Evolutionary conservation across 805 yeast species (phyloP).

Genomic region (Blastobotrys parvus): DNA sequence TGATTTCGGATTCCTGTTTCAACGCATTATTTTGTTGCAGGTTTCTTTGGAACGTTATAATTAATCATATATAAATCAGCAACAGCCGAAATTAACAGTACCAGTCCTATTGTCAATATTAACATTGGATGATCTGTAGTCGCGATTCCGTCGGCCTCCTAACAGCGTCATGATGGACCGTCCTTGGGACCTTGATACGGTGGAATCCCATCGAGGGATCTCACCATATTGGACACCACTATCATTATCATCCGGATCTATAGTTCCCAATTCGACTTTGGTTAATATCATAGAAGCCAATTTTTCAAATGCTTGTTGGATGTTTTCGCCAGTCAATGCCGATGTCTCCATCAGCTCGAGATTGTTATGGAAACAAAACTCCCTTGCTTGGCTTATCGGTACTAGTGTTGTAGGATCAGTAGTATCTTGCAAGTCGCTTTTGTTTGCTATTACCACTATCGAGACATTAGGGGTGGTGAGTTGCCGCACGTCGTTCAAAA

Average conservation of each 20-base stretch:
- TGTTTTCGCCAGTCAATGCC: slow-evolving; percentile 35
- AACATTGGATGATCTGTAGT: neutral
- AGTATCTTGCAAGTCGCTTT: slow-evolving; percentile 57
- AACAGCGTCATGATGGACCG: slow-evolving; percentile 1
- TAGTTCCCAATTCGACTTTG: slow-evolving; percentile 39
- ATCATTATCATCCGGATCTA: slow-evolving; percentile 40
- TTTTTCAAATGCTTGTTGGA: slow-evolving; percentile 34
- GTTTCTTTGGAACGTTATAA: too few relatives aligned
- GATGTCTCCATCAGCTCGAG: slow-evolving; percentile 35
- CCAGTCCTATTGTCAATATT: neutral
- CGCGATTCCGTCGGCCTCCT: neutral
- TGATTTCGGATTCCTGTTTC: too few relatives aligned
- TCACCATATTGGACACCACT: slow-evolving; percentile 48
- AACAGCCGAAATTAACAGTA: neutral
- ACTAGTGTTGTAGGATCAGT: slow-evolving; percentile 26
- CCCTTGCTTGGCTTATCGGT: slow-evolving; percentile 29
- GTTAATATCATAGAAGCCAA: slow-evolving; percentile 36
- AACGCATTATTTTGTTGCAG: too few relatives aligned
- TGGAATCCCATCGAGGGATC: slow-evolving; percentile 29
- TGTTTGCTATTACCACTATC: slow-evolving; percentile 85
- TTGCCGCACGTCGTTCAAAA: slow-evolving; percentile 83
- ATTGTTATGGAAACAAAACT: slow-evolving; percentile 27
- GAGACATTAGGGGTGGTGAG: slow-evolving; percentile 90
- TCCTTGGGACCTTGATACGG: slow-evolving; percentile 1
- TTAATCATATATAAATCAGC: too few relatives aligned